Base-by-base conservation (phyloP, 345 rosid species). In the Eutrema japonicum region DNA sequence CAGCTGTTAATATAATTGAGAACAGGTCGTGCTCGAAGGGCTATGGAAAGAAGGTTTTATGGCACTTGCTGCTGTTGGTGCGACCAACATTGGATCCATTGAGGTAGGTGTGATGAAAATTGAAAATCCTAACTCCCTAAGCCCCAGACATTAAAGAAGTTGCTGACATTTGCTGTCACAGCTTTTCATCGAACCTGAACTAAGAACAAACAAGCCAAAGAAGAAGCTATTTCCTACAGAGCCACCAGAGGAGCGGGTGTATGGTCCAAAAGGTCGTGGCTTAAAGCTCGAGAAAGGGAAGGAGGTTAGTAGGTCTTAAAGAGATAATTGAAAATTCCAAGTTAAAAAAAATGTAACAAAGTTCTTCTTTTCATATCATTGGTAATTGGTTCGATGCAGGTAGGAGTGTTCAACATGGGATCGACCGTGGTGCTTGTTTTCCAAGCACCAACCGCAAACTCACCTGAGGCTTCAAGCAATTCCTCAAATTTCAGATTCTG, bases 21-120 rank as follows among this genome's bases (percentile, higher is more conserved):
- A 53, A 48, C 82, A 95, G 99, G 97, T 95, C 73, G 96, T 95
- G 47, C 96, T 95, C 53, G 97, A 90, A 79, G 99, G 99, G 80
- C n/a, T 59, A 40, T 92, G 97, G 99, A 82, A 86, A 81, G 84
- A 86, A 82, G 97, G 99, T 32, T 89, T 80, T 76, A 83, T 95
- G 96, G 96, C 96, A 41, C 83, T 95, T 65, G 97, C 92, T 50
- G 99, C 97, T 33, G 76, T 95, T 66, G 99, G 99, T 64, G 96
- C 97, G 11, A 95, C 97, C 55, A 95, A 86, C 81, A 86, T 92
- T 77, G 99, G 99, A 36, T 95, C 99, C 5, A 92, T 95, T 71
- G 87, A 95, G 96, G 99, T 94, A 64, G 36, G 47, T 75, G 42
- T 50, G 33, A 42, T 16, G 45, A 10, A 54, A 37, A 10, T 54